Conservation (phyloP, 148 eudicot genomes). For the Rhododendron vialii region DNA sequence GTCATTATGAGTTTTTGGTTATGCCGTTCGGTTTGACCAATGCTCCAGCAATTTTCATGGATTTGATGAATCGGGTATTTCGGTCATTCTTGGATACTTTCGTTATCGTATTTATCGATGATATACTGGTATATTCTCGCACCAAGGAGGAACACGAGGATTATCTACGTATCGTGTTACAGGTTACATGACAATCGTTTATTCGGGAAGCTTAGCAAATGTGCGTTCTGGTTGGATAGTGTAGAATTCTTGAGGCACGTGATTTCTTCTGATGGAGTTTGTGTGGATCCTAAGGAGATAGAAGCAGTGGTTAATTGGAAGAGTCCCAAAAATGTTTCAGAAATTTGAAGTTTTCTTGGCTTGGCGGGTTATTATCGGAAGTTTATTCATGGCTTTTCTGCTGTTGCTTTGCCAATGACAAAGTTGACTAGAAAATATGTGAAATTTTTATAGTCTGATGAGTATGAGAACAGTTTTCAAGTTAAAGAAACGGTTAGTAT, state of each 20-base stretch:
- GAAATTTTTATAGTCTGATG: background rate
- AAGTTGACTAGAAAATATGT: too few species aligned
- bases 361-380: too few species aligned
- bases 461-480: background rate
- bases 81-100: background rate
- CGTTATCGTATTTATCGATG: background rate
- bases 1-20: background rate
- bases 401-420: background rate
- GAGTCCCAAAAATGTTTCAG: too few species aligned
- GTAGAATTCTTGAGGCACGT: background rate
- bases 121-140: background rate
- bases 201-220: background rate
- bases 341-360: too few species aligned
- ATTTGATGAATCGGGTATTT: background rate
- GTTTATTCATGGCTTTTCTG: too few species aligned
- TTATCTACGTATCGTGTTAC: background rate
- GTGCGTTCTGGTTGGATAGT: background rate
- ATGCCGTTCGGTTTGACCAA: background rate
- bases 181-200: background rate
- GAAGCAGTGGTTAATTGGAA: too few species aligned
- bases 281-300: background rate
- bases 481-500: background rate
- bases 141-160: background rate
- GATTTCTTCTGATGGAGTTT: background rate
- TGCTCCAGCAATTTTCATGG: background rate